phyloP scores from a whole-genome alignment of 495 filamentous ascomycete species.

The Penicillium bovifimosum region DNA sequence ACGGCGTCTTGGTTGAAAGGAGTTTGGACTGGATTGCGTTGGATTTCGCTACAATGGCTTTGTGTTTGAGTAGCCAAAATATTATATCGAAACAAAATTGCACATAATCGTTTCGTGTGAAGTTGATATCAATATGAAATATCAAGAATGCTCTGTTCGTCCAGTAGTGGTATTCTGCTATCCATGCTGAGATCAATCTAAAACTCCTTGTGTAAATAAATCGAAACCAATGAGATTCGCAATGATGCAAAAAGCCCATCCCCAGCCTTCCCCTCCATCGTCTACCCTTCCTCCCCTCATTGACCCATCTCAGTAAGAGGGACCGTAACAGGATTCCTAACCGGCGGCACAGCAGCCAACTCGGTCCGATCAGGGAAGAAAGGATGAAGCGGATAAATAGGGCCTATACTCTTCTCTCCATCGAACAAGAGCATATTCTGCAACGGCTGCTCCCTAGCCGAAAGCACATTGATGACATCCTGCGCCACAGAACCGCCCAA shows the following conservation, averaged over 20 bases:
- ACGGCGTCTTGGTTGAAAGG: constrained; percentile 3
- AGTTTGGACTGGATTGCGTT: background rate
- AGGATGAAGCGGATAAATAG: constrained; percentile 78
- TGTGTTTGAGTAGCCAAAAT: background rate
- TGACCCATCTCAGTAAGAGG: background rate
- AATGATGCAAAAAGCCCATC: background rate
- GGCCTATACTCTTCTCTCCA: constrained; percentile 69
- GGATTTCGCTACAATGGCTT: background rate
- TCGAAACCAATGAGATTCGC: background rate
- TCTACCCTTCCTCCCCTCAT: background rate
- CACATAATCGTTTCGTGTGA: background rate
- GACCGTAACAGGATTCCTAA: constrained; percentile 19
- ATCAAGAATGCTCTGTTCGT: background rate
- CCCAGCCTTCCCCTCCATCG: background rate
- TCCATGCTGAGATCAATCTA: background rate
- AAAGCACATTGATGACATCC: constrained; percentile 94
- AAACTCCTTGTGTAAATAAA: background rate
- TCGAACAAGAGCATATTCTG: constrained; percentile 94
- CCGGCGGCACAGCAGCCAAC: constrained; percentile 28
- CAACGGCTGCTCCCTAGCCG: constrained; percentile 82
- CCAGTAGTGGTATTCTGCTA: background rate
- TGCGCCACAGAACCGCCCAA: constrained; percentile 86
- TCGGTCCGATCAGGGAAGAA: constrained; percentile 43
- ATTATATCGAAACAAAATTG: background rate
- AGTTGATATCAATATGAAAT: background rate